These are phyloP conservation scores for Acanthamoeba healyi DNA, from an alignment of 208 protist species.

Conservation along the genomic window DNA sequence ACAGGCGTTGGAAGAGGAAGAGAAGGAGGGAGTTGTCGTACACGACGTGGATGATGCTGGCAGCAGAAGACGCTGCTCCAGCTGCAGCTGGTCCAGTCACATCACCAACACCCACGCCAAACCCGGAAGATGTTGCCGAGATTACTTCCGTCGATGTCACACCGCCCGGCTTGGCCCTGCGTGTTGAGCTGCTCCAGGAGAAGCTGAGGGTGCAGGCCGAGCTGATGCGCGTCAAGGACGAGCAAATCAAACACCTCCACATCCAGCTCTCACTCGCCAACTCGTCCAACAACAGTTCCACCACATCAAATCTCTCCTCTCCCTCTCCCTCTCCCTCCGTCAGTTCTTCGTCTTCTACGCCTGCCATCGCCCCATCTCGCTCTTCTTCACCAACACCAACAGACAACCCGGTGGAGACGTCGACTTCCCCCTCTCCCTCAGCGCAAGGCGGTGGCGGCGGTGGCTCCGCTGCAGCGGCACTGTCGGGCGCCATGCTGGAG, in stretches of 20 bases:
- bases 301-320: not conserved
- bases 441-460: not conserved
- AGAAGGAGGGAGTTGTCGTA: too few species aligned
- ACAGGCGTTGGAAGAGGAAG: too few species aligned
- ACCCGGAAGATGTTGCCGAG: not conserved
- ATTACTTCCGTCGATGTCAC: not conserved
- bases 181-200: conserved; percentile 25
- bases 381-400: not conserved
- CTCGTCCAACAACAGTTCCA: not conserved
- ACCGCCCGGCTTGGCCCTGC: not conserved
- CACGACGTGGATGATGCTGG: too few species aligned
- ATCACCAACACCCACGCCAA: too few species aligned
- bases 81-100: too few species aligned
- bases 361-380: not conserved
- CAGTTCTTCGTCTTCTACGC: not conserved
- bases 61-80: too few species aligned
- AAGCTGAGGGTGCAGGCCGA: conserved; percentile 2
- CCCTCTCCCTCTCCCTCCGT: not conserved
- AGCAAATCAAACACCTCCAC: conserved; percentile 49
- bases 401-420: too few species aligned
- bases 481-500: not conserved
- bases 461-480: not conserved
- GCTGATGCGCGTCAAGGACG: conserved; percentile 38
- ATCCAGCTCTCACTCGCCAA: not conserved
- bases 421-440: not conserved